These are phyloP conservation scores for Tuber umbilicatum DNA, from an alignment of 495 filamentous ascomycete genomes.

Conservation along the genomic window DNA sequence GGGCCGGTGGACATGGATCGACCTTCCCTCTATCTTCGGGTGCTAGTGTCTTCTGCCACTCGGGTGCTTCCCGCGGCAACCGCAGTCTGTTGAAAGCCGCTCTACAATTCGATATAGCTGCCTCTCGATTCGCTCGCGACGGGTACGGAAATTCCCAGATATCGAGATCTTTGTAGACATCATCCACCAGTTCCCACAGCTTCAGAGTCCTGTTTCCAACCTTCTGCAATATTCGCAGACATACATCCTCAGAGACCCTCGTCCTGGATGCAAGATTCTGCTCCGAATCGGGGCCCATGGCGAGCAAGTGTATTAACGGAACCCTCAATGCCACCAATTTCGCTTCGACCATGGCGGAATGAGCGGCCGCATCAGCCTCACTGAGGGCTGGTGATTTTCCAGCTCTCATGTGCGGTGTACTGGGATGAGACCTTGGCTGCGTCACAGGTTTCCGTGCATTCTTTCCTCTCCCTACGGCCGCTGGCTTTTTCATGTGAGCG, in stretches of 20 bases:
- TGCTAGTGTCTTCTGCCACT: conserved; percentile 61
- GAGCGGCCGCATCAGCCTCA: conserved; percentile 11
- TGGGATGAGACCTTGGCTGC: conserved; percentile 24
- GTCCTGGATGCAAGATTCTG: conserved; percentile 52
- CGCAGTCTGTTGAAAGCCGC: conserved; percentile 65
- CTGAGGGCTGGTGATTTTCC: conserved; percentile 18
- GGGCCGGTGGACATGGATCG: conserved; percentile 50
- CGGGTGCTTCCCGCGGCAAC: conserved; percentile 54
- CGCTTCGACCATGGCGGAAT: conserved; percentile 19
- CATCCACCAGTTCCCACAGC: conserved; percentile 52
- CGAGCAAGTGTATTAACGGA: conserved; percentile 57
- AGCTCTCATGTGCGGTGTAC: conserved; percentile 24
- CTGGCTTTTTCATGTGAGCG: conserved; percentile 23
- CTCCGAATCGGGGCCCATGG: conserved; percentile 51
- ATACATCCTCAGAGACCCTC: conserved; percentile 51
- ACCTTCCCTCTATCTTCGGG: conserved; percentile 63
- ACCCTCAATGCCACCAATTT: conserved; percentile 47
- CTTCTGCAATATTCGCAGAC: conserved; percentile 46
- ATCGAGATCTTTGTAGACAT: conserved; percentile 61
- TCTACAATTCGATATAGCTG: conserved; percentile 61
- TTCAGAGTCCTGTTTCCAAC: conserved; percentile 46
- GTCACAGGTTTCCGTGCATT: conserved; percentile 16
- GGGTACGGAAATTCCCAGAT: conserved; percentile 61
- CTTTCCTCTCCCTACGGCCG: conserved; percentile 22
- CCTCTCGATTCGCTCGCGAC: conserved; percentile 53